Base-by-base conservation (phyloP, 2,329 filamentous ascomycete genomes). In the Aspergillus hiratsukae region DNA sequence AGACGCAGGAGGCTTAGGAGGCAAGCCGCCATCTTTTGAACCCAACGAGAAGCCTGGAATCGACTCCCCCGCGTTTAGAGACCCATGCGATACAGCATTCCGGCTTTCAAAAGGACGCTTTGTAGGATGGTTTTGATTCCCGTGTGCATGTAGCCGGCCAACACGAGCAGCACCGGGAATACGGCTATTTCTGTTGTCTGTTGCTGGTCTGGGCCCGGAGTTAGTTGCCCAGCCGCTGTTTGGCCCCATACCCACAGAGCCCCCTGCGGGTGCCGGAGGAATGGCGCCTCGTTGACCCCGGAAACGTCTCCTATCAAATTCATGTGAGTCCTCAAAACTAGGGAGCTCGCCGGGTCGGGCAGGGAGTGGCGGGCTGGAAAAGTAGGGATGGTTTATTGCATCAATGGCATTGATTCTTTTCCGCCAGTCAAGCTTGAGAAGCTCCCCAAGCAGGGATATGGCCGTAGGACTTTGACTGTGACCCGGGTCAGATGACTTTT, bases 361-460 rank as follows among this genome's bases (percentile, higher is more conserved):
- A 8, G 94, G 94, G 4, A 88, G 79, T 3, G 94, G 94, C 1
- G 83, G 75, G 55, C 84, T 88, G 59, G 85, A 87, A 77, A 99
- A 97, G 74, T 97, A 99, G 1, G 90, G 86, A 67, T 99, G 94
- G 61, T 95, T 84, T 23, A 99, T 78, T 1, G 94, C 94, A 75
- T 99, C 94, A 27, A 95, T 89, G 0, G 94, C 94, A 69, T 97
- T 99, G 70, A 96, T 87, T 51, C 94, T 85, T 63, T 84, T 87
- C 51, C 85, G 85, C 90, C 92, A 97, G 70, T 99, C 91, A 17
- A 99, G 85, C 66, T 84, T 91, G 53, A 99, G 78, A 17, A 99
- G 82, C 60, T 96, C 89, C 53, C 83, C 85, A 1, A 99, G 80
- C 11, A 99, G 78, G 25, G 89, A 88, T 17, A 97, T 83, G 4